Conservation (phyloP, 1,139 yeast species). For the Geotrichum bryndzae region DNA sequence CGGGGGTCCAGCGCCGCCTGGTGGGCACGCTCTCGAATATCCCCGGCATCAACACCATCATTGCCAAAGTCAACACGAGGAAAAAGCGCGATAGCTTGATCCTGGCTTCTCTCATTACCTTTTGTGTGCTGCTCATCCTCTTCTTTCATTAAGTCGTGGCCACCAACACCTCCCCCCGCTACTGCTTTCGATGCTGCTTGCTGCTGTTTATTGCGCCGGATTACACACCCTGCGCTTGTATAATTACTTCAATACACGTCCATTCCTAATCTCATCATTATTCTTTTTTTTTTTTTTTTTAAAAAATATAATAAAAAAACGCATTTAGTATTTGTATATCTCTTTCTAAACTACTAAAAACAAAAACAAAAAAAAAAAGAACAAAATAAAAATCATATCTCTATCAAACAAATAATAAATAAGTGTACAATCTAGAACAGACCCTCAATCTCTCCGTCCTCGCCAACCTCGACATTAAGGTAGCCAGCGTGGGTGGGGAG, state of each 20-base stretch:
- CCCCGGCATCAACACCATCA: conserved; percentile 77
- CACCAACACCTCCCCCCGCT: background rate
- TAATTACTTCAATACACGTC: background rate
- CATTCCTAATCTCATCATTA: background rate
- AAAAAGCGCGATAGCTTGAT: conserved; percentile 83
- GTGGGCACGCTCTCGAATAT: conserved; percentile 56
- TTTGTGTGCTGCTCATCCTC: conserved; percentile 66
- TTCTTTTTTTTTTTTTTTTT: background rate
- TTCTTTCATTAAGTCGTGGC: conserved; percentile 31
- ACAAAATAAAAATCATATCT: background rate
- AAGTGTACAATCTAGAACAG: conserved; percentile 49
- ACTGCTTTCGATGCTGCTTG: background rate
- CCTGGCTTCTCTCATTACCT: conserved; percentile 65
- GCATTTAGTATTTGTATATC: background rate
- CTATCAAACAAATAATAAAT: background rate
- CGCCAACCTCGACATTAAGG: conserved; percentile 92
- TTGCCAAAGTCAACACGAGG: conserved; percentile 78
- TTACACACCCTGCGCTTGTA: too few species aligned
- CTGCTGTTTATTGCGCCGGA: background rate
- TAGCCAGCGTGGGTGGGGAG: conserved; percentile 95
- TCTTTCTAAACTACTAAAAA: background rate
- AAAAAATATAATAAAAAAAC: background rate
- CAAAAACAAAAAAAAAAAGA: too few species aligned
- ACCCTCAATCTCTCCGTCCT: conserved; percentile 91
- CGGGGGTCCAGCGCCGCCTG: conserved; percentile 59